phyloP scores from a whole-genome alignment of 768 basidiomycete species.

The Psilocybe sp. region DNA sequence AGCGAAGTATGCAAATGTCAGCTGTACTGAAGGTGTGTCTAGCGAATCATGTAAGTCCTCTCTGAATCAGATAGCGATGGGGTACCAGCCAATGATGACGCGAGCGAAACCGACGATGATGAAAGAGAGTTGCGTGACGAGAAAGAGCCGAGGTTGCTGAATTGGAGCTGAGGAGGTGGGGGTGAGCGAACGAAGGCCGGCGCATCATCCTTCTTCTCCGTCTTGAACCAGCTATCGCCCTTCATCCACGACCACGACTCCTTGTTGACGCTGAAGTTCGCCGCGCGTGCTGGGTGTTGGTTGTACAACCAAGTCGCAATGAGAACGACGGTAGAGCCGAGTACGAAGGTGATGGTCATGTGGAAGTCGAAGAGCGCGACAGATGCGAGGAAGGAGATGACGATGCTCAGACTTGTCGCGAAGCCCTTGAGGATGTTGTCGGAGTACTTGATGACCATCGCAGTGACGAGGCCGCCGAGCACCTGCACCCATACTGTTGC shows the following conservation, averaged over 20 bases:
- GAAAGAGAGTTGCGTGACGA: conserved; percentile 31
- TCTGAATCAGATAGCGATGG: conserved; percentile 22
- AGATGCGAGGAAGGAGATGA: conserved; percentile 92
- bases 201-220: conserved; percentile 24
- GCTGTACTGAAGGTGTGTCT: neutral
- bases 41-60: conserved; percentile 17
- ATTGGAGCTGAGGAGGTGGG: conserved; percentile 13
- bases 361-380: conserved; percentile 88
- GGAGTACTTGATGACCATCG: conserved; percentile 95
- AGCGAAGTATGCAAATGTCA: neutral
- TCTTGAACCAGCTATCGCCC: neutral
- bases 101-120: conserved; percentile 22
- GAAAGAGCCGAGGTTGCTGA: conserved; percentile 21
- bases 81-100: conserved; percentile 18
- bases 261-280: conserved; percentile 24
- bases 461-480: conserved; percentile 89
- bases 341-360: conserved; percentile 81
- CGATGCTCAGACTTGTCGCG: conserved; percentile 90
- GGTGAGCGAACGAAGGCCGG: conserved; percentile 16
- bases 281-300: conserved; percentile 47
- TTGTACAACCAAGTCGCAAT: conserved; percentile 96
- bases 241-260: conserved; percentile 20
- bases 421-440: conserved; percentile 98
- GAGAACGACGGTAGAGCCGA: conserved; percentile 82
- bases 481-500: conserved; percentile 89